Base-by-base conservation (phyloP, 2,329 filamentous ascomycete genomes). In the Calonectria honghensis region DNA sequence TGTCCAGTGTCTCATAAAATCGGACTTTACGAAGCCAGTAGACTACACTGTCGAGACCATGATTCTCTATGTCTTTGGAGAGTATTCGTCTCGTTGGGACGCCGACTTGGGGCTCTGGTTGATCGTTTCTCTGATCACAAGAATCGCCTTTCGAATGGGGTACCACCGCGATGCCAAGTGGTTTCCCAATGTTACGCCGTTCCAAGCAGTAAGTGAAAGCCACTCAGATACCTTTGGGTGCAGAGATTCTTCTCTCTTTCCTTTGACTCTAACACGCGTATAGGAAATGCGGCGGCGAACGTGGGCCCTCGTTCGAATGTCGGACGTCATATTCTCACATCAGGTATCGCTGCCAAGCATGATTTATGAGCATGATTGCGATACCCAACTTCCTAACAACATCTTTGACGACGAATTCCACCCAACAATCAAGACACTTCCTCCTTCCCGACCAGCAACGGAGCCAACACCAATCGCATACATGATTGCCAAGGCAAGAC, bases 341-440 rank as follows among this genome's bases (percentile, higher is more conserved):
- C 94, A 95, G 80, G 88, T 92, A 3, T 91, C 90, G n/a, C 82
- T 92, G 27, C 90, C 91, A 6, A 90, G 86, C 75, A 95, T 96
- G 89, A 93, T 96, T 32, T 91, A 94, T 76, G 90, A 93, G 16
- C 89, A 93, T 63, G 93, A 96, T 81, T 95, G 92, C 70, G 95
- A 97, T 80, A 93, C 94, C 0, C 90, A 93, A 78, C 85, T 95
- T 7, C 95, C 95, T 1, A 91, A 92, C 72, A 97, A 96, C 80
- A 90, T 96, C 20, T 95, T 94, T 81, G 95, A 97, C 78, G 94
- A 96, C 76, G 95, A 96, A 78, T 93, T 97, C 50, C 90, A 92
- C 61, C 92, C 93, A 4, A 90, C 91, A 29, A 93, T 92, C 76
- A 93, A 93, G 77, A 85, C 89, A 10, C 84, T 96, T 13, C 95